phyloP scores from a whole-genome alignment of 371 early-diverging fungal species.

The Rhizopus stolonifer region DNA sequence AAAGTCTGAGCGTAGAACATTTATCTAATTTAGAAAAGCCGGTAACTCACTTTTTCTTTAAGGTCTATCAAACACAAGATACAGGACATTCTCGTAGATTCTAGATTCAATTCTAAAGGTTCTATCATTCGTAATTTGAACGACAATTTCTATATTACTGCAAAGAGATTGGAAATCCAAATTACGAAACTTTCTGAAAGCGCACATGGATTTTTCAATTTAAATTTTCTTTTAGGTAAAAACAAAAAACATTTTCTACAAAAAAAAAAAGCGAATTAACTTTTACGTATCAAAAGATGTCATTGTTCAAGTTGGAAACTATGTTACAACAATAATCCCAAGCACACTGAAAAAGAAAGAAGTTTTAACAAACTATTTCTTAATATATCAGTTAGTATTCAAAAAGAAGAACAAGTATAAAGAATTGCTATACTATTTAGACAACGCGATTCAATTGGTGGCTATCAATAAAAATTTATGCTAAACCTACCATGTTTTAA shows the following conservation, averaged over 20 bases:
- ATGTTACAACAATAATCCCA: constrained; percentile 3
- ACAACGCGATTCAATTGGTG: background rate
- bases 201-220: constrained; percentile 2
- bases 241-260: background rate
- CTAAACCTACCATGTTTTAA: too few species aligned
- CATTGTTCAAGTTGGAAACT: constrained; percentile 2
- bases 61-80: constrained; percentile 54
- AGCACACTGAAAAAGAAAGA: background rate
- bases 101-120: constrained; percentile 51
- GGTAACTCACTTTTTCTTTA: background rate
- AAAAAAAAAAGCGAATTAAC: background rate
- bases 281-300: background rate
- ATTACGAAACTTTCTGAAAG: background rate
- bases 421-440: background rate
- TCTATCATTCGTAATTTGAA: constrained; percentile 69
- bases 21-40: background rate
- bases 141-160: constrained; percentile 63
- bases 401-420: background rate
- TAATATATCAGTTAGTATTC: background rate
- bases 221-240: constrained; percentile 10
- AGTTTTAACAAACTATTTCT: background rate
- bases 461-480: background rate
- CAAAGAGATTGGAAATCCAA: constrained; percentile 47
- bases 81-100: constrained; percentile 58
- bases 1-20: background rate